These are phyloP conservation scores for Rhododendron kiyosumense DNA, from an alignment of 148 eudicot genomes.

Conservation along the genomic window DNA sequence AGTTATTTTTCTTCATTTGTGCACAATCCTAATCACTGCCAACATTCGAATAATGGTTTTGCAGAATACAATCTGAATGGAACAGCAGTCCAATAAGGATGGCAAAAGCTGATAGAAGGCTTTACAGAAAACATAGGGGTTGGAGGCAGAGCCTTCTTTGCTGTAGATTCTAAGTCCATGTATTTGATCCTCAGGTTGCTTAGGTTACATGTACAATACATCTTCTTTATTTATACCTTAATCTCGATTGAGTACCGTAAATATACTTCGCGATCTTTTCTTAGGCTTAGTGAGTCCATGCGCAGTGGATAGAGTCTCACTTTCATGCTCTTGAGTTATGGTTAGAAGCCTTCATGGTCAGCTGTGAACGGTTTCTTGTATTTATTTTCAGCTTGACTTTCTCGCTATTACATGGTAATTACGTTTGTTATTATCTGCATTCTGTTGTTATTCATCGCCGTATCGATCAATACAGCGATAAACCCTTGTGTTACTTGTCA, in stretches of 20 bases:
- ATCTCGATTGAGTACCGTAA: neutral
- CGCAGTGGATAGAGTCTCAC: constrained; percentile 1
- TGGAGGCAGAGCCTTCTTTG: constrained; percentile 66
- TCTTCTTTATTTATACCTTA: neutral
- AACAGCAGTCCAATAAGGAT: constrained; percentile 91
- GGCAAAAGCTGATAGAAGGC: constrained; percentile 74
- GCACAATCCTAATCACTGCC: neutral
- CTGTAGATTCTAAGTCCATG: constrained; percentile 64
- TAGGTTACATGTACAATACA: neutral
- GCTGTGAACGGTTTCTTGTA: neutral
- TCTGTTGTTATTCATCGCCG: neutral
- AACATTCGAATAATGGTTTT: neutral
- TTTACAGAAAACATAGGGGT: constrained; percentile 48
- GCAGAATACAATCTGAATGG: constrained; percentile 87
- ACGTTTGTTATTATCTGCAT: neutral
- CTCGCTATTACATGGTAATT: neutral
- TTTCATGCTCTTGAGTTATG: neutral
- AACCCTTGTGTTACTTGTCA: neutral
- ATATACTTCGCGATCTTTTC: constrained; percentile 11
- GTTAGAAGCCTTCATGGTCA: neutral
- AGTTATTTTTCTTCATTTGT: neutral
- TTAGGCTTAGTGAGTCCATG: constrained; percentile 9
- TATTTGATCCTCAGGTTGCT: constrained; percentile 4
- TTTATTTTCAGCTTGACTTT: neutral
- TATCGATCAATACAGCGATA: neutral